Evolutionary conservation across 2,329 filamentous ascomycete genomes (phyloP).

Genomic region (Aureobasidium lini): DNA sequence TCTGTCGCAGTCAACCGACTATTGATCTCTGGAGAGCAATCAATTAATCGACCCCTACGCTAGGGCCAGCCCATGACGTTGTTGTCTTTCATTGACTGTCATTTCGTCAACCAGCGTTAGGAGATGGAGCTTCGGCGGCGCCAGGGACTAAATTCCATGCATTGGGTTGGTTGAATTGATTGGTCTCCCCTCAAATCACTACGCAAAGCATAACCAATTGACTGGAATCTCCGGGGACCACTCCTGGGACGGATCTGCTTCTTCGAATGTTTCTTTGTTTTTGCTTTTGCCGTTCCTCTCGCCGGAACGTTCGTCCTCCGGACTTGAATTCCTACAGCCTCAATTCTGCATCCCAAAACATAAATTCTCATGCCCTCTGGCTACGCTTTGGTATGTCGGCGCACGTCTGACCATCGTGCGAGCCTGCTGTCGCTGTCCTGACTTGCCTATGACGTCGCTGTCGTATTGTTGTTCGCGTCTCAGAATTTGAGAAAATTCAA

Average conservation of each 20-base stretch:
- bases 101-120: background rate
- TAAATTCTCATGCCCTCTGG: too few relatives aligned
- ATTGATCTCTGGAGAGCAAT: background rate
- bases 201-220: background rate
- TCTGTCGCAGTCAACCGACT: slow-evolving; percentile 3
- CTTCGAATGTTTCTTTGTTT: background rate
- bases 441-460: background rate
- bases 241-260: background rate
- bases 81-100: background rate
- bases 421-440: background rate
- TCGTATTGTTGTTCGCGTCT: background rate
- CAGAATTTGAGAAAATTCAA: background rate
- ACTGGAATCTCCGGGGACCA: background rate
- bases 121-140: background rate
- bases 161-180: background rate
- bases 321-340: background rate
- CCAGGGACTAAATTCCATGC: background rate
- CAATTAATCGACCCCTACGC: background rate
- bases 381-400: too few relatives aligned
- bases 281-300: slow-evolving; percentile 6
- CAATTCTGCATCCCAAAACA: too few relatives aligned
- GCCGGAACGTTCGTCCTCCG: background rate
- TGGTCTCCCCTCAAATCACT: background rate
- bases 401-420: background rate
- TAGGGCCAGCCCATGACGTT: slow-evolving; percentile 1